Conservation (phyloP, 2,329 filamentous ascomycete species). For the Aspergillus sojae region DNA sequence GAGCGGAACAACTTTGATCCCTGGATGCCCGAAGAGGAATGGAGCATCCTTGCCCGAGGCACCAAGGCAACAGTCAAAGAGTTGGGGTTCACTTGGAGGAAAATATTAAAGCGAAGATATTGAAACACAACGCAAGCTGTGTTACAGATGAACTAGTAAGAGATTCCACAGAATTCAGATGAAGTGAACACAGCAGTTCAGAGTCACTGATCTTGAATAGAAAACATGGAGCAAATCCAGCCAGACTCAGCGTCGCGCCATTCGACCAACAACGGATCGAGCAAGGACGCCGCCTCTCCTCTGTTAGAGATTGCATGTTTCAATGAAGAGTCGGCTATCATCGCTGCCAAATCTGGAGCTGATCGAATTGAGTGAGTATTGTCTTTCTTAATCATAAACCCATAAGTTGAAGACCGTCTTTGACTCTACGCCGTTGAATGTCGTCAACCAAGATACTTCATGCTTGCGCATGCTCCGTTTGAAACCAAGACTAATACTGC, state of each 20-base stretch:
- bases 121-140: neutral
- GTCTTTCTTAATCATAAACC: neutral
- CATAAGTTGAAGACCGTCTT: slow-evolving; percentile 31
- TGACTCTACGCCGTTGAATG: neutral
- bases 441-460: neutral
- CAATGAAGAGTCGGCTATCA: slow-evolving; percentile 45
- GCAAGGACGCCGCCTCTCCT: neutral
- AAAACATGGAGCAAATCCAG: neutral
- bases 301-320: slow-evolving; percentile 54
- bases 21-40: neutral
- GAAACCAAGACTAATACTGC: neutral
- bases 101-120: neutral
- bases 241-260: neutral
- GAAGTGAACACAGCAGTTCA: neutral
- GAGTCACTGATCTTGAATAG: neutral
- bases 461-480: neutral
- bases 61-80: neutral
- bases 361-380: slow-evolving; percentile 56
- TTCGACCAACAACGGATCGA: neutral
- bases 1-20: neutral
- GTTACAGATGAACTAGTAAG: neutral
- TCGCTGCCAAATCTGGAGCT: slow-evolving; percentile 48
- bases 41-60: neutral
- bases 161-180: neutral
- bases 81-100: neutral